Evolutionary conservation across 192 early-diverging fungal species (phyloP), one percentile per base, ranked within the genome.

Genomic region (Umbelopsis isabellina): DNA sequence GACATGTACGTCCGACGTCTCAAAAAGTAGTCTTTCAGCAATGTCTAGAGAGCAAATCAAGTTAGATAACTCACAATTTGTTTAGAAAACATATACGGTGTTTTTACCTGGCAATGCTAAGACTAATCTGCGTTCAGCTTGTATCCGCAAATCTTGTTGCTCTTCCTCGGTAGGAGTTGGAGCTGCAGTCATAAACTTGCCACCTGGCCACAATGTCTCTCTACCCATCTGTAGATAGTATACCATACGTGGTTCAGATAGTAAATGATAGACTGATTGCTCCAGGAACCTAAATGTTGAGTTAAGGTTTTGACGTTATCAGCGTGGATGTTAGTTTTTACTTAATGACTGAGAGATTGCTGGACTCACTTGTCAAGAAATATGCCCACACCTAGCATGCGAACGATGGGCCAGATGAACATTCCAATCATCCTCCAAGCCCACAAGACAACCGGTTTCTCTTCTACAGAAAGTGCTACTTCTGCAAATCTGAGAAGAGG

Each of bases 131-230:
- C 75, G 61, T 49, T 85, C 84, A 2, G 84, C 84, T 50, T 83
- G 76, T 35, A 77, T 72, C 2, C 84, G 73, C 33, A 77, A 75
- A 30, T 78, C 71, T 18, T 80, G 67, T 25, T 51, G 41, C 41
- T 79, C 50, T 53, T 77, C 70, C 71, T 71, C 79, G 66, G 74
- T 85, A n/a, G 35, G 66, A 58, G 51, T 72, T 67, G 67, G 76
- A n/a, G 68, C 75, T 46, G 80, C 69, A 20, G 68, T 75, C 21
- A 83, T 72, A n/a, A 81, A 78, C 1, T 69, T 72, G 0, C 82
- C 82, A 9, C 79, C 80, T 0, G 84, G 82, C 84, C 84, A 85
- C 51, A 85, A 49, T 25, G 82, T 72, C 15, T 81, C 80, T 16
- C 84, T 71, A 3, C 82, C 84, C 12, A 81, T 53, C 25, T 81